Conservation (phyloP, 345 rosid genomes). For the Citrus cavaleriei region DNA sequence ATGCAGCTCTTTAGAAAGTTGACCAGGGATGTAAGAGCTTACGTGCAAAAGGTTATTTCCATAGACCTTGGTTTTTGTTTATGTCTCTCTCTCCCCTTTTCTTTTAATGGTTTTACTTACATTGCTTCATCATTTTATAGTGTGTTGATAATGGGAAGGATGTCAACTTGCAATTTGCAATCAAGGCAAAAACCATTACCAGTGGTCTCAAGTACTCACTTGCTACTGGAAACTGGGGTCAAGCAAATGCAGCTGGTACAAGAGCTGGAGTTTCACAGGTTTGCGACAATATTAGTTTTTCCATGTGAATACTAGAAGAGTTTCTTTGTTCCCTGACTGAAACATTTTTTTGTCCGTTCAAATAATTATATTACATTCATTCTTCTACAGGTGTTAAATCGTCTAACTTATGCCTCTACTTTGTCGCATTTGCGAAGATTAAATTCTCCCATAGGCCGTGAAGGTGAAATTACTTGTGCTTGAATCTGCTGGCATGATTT, state of each 20-base stretch:
- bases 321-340: neutral
- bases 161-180: conserved; percentile 91
- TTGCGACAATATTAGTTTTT: conserved; percentile 6
- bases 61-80: conserved; percentile 7
- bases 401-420: conserved; percentile 93
- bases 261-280: conserved; percentile 99
- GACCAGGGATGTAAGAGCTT: conserved; percentile 88
- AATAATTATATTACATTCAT: conserved; percentile 4
- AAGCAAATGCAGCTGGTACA: conserved; percentile 99
- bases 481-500: neutral
- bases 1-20: conserved; percentile 93
- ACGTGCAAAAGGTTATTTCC: conserved; percentile 87
- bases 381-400: conserved; percentile 69
- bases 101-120: conserved; percentile 9
- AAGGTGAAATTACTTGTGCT: conserved; percentile 52
- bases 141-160: conserved; percentile 97
- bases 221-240: conserved; percentile 99
- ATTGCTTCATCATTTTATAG: conserved; percentile 38
- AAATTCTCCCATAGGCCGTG: conserved; percentile 98
- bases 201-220: conserved; percentile 96
- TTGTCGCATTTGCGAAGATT: conserved; percentile 93
- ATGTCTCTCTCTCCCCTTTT: neutral
- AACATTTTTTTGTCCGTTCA: neutral
- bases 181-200: conserved; percentile 96
- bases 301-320: neutral